A percentile compares a stretch with the other conserved stretches of the same genome.
Evolutionary conservation across 1,284 basidiomycete genomes (phyloP).

Genomic region (Cryptococcus depauperatus): DNA sequence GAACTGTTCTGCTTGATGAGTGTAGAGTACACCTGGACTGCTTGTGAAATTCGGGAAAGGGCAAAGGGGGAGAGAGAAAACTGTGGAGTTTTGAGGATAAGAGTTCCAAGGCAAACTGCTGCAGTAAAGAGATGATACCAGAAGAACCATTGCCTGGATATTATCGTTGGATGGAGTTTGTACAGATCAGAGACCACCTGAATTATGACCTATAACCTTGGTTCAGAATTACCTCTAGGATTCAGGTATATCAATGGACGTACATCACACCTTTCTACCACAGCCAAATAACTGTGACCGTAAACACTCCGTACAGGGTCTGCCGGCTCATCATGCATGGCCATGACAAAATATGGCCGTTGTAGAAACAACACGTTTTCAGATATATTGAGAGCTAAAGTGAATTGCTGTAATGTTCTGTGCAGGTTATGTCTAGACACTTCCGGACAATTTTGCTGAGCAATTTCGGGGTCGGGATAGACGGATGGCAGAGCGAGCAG

Average conservation of each 20-base stretch:
- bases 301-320: slow-evolving; percentile 24
- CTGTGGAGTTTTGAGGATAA: slow-evolving; percentile 22
- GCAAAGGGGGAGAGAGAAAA: slow-evolving; percentile 21
- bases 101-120: slow-evolving; percentile 27
- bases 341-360: slow-evolving; percentile 31
- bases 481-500: slow-evolving; percentile 18
- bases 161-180: slow-evolving; percentile 20
- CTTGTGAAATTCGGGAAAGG: slow-evolving; percentile 21
- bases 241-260: not conserved
- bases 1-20: slow-evolving; percentile 16
- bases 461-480: slow-evolving; percentile 16
- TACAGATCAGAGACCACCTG: slow-evolving; percentile 22
- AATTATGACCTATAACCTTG: slow-evolving; percentile 21
- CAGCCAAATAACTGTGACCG: slow-evolving; percentile 26
- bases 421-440: slow-evolving; percentile 16
- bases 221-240: too few species aligned
- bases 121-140: slow-evolving; percentile 32
- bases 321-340: slow-evolving; percentile 23
- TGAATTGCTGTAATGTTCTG: slow-evolving; percentile 26
- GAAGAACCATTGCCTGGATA: slow-evolving; percentile 29
- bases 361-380: slow-evolving; percentile 27
- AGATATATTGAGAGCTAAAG: slow-evolving; percentile 20
- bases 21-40: slow-evolving; percentile 19
- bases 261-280: slow-evolving; percentile 29
- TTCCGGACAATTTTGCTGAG: slow-evolving; percentile 16